Evolutionary conservation across 2,329 filamentous ascomycete genomes (phyloP), one percentile per base, ranked within the genome.

Genomic region (Epichloe gansuensis): DNA sequence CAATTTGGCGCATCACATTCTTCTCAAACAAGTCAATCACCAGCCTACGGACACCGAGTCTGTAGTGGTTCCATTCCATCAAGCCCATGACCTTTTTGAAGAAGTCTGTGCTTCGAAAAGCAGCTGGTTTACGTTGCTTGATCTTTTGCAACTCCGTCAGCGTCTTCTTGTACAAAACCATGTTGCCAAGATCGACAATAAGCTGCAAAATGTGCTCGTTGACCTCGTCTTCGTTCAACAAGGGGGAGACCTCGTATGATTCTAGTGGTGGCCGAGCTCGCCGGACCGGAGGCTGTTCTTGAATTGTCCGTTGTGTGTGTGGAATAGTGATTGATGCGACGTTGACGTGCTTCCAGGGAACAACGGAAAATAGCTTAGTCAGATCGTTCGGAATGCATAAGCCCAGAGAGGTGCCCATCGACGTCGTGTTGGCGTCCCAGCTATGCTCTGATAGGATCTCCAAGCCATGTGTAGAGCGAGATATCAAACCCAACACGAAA

Each of bases 1-100:
- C 86, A 54, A 96, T 87, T 57, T 81, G 80, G 56, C 89, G 77
- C 68, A 97, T 76, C 43, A 97, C 87, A 54, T 80, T 84, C 68
- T 91, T 93, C 62, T 97, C 91, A 61, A 98, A 98, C 23, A 98
- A 71, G 64, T 97, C 93, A 54, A 97, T 83, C 38, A 95, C 86
- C 69, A 95, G 90, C 45, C 91, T 84, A 55, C 91, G 85, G 31
- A 94, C 86, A 1, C 84, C 85, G 2, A 98, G 76, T 23, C 89
- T 81, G 68, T 93, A 97, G 64, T 94, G 89, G 61, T 95, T 91
- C 58, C 81, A 83, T 66, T 96, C 89, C 54, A 98, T 76, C 47
- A 97, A 75, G 8, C 81, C 79, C 73, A 98, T 83, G 46, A 93
- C 83, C 62, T 89, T 87, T 58, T 84, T 83, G 71, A 97, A 97